A percentile compares a stretch with the other conserved stretches of the same genome.
These are phyloP conservation scores for Calonectria multiphialidica DNA, from an alignment of 2,329 filamentous ascomycete genomes.

Conservation along the genomic window DNA sequence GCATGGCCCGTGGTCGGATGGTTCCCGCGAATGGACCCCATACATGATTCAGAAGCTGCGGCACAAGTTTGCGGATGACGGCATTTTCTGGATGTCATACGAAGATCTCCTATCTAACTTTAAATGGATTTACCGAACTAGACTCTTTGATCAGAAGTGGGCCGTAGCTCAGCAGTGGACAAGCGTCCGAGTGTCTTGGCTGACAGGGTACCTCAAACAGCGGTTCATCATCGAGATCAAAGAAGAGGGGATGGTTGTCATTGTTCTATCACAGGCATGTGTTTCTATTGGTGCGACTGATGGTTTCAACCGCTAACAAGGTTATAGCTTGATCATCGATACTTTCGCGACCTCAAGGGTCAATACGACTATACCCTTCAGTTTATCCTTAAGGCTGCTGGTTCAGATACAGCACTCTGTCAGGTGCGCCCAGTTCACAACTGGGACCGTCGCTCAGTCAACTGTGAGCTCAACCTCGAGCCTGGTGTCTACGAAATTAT, in stretches of 20 bases:
- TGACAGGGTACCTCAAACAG: constrained; percentile 58
- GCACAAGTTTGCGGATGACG: constrained; percentile 77
- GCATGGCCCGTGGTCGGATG: constrained; percentile 80
- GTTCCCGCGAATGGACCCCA: constrained; percentile 79
- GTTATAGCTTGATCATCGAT: constrained; percentile 57
- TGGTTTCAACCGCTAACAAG: constrained; percentile 19
- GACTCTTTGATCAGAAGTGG: constrained; percentile 60
- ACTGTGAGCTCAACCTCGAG: constrained; percentile 78
- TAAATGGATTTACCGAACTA: constrained; percentile 57
- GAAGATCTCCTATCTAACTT: constrained; percentile 59
- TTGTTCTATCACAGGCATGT: constrained; percentile 55
- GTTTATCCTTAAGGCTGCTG: constrained; percentile 53
- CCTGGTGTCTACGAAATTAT: constrained; percentile 77
- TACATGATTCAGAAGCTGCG: constrained; percentile 77
- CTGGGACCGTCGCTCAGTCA: constrained; percentile 72
- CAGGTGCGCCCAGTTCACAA: constrained; percentile 37
- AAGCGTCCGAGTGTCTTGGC: constrained; percentile 57
- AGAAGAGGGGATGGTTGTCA: constrained; percentile 55
- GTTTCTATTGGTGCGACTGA: too few relatives aligned
- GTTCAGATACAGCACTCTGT: constrained; percentile 31
- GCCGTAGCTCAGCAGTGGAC: constrained; percentile 60
- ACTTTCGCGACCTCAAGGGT: constrained; percentile 58
- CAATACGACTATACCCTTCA: constrained; percentile 57
- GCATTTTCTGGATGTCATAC: constrained; percentile 63
- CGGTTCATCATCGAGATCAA: constrained; percentile 58